phyloP scores from a whole-genome alignment of 768 basidiomycete genomes.

The Suillus fuscotomentosus region DNA sequence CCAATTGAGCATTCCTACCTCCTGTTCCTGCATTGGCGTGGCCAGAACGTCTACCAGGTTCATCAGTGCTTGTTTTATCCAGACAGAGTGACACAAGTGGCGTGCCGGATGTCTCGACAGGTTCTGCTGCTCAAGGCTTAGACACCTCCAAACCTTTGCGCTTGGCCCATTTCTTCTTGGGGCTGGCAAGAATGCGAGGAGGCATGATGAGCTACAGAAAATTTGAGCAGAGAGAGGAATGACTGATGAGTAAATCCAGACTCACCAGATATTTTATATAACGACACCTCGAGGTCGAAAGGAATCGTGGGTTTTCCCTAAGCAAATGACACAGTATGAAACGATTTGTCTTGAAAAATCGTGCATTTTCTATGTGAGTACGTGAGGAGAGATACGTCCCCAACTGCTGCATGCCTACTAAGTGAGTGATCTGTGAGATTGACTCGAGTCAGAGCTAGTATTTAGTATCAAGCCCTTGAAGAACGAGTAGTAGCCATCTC shows the following conservation, averaged over 20 bases:
- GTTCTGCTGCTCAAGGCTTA: background rate
- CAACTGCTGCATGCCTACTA: no score
- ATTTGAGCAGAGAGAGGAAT: background rate
- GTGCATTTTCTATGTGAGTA: no score
- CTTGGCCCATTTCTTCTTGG: background rate
- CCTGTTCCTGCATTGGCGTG: background rate
- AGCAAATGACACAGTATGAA: background rate
- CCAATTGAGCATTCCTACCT: background rate
- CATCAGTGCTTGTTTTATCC: no score
- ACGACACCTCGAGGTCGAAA: background rate
- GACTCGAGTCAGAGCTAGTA: no score
- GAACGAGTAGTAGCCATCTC: no score
- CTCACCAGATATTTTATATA: background rate
- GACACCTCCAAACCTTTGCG: background rate
- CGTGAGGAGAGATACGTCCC: no score
- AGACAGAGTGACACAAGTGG: background rate
- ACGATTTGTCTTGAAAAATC: no score
- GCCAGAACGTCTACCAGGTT: background rate
- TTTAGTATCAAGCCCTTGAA: no score
- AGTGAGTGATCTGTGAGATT: no score
- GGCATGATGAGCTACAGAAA: background rate
- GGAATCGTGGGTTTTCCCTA: background rate
- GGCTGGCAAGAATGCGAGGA: no score
- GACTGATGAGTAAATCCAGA: background rate
- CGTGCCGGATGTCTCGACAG: background rate